Evolutionary conservation across 225 moss, liverwort and hornwort species (phyloP).

Genomic region (Marchantia polymorpha): DNA sequence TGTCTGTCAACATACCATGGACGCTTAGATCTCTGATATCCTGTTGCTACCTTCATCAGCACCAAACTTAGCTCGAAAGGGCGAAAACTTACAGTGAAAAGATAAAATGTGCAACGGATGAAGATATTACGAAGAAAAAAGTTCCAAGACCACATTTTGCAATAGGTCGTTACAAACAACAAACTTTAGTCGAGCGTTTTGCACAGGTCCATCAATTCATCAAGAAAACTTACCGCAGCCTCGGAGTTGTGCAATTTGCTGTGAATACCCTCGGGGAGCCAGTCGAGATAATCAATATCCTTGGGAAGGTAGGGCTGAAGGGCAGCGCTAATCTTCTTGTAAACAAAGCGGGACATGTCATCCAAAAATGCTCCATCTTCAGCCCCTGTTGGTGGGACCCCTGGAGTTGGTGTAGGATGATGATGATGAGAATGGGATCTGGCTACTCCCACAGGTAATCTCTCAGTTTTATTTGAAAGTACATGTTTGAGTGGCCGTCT

Average conservation of each 20-base stretch:
- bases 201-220: not conserved
- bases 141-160: too few species aligned
- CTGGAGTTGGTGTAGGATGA: not conserved
- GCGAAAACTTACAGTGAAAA: too few species aligned
- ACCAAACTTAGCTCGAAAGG: not conserved
- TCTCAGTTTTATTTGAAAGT: not conserved
- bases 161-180: not conserved
- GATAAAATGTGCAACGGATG: too few species aligned
- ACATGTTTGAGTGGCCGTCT: not conserved
- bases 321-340: slow-evolving; percentile 38
- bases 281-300: slow-evolving; percentile 56
- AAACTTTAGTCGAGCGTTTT: not conserved
- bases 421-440: not conserved
- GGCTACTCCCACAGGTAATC: slow-evolving; percentile 9
- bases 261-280: slow-evolving; percentile 63
- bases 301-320: slow-evolving; percentile 50
- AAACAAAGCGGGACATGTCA: slow-evolving; percentile 53
- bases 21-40: not conserved
- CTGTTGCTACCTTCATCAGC: not conserved
- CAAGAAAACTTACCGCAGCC: slow-evolving; percentile 49
- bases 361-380: slow-evolving; percentile 47
- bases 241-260: slow-evolving; percentile 51
- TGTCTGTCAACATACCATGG: not conserved
- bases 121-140: too few species aligned
- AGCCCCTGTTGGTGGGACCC: not conserved